Conservation (phyloP, 257 asterid genomes). For the Cinchona pubescens region DNA sequence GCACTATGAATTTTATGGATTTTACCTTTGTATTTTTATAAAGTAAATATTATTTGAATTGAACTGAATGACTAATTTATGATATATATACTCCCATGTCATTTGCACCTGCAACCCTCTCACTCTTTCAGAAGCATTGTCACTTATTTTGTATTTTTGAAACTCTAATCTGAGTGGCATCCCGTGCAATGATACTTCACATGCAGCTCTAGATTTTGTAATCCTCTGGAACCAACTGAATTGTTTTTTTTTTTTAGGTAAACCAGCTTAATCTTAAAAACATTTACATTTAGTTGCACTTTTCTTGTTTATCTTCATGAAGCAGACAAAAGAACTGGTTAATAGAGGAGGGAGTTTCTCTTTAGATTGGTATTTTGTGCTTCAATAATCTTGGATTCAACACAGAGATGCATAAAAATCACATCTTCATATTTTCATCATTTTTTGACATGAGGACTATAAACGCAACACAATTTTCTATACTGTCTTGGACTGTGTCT, state of each 20-base stretch:
- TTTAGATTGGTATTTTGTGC: background rate
- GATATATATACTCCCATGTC: background rate
- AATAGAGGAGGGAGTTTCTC: background rate
- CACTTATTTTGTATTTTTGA: background rate
- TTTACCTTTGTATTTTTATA: background rate
- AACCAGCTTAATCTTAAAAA: background rate
- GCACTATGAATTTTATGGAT: background rate
- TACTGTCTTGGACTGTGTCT: background rate
- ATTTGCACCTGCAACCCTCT: background rate
- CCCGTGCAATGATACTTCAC: background rate
- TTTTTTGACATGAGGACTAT: background rate
- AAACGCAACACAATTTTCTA: background rate
- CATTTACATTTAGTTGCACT: background rate
- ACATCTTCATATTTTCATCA: background rate
- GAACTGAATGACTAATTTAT: background rate
- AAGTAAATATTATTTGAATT: background rate
- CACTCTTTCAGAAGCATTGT: background rate
- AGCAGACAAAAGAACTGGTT: background rate
- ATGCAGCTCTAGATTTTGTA: background rate
- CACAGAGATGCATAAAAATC: background rate
- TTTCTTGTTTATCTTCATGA: background rate
- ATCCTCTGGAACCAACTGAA: no score
- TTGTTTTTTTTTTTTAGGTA: no score
- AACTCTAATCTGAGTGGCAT: constrained; percentile 3
- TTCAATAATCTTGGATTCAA: background rate